Evolutionary conservation across 2,329 filamentous ascomycete genomes (phyloP).

Genomic region (Xylariaceae sp.): DNA sequence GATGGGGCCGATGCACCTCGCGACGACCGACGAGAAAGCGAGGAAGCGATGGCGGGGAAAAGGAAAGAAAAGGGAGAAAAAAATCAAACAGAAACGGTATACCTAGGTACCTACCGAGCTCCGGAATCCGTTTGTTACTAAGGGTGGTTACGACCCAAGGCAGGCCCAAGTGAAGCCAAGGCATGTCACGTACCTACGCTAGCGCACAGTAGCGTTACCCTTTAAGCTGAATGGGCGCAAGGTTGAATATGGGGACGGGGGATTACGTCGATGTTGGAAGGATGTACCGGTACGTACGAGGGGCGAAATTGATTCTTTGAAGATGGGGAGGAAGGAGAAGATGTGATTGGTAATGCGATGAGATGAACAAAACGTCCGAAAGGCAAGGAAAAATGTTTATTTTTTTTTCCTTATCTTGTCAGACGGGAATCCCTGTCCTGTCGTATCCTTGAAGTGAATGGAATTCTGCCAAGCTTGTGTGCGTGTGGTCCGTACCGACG

Average conservation of each 20-base stretch:
- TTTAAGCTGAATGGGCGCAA: neutral
- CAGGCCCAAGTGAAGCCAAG: too few relatives aligned
- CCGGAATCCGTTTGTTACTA: too few relatives aligned
- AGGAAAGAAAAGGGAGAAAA: neutral
- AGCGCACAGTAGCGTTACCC: neutral
- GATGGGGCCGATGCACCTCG: too few relatives aligned
- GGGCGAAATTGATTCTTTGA: neutral
- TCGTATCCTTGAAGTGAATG: neutral
- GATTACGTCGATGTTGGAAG: neutral
- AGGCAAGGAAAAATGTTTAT: neutral
- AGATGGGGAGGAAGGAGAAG: neutral
- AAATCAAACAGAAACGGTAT: too few relatives aligned
- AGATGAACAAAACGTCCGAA: neutral
- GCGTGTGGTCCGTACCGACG: too few relatives aligned
- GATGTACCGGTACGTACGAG: neutral
- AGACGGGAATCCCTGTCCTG: neutral
- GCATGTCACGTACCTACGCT: neutral
- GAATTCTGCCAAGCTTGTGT: neutral
- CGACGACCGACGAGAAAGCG: too few relatives aligned
- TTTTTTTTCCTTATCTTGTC: neutral
- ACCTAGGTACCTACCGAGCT: too few relatives aligned
- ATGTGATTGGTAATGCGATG: neutral
- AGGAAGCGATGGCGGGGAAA: neutral
- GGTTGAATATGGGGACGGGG: neutral
- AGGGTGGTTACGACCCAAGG: too few relatives aligned